These are phyloP conservation scores for Pichia phayaonensis DNA, from an alignment of 805 yeast species.

Conservation along the genomic window DNA sequence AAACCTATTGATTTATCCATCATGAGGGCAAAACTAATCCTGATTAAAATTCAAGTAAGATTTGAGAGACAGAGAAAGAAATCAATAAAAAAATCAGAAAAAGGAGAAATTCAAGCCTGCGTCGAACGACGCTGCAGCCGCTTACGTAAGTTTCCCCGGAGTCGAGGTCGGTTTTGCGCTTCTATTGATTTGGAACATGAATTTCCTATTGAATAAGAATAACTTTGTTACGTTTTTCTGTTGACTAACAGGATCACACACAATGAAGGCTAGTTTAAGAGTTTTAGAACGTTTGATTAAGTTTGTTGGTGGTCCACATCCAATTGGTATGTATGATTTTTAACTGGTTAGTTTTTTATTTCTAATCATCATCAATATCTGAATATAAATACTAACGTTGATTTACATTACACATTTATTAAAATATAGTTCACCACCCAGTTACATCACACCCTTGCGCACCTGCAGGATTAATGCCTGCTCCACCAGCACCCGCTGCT, in stretches of 20 bases:
- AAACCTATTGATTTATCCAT: not conserved
- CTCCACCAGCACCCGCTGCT: conserved; percentile 7
- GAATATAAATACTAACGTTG: not conserved
- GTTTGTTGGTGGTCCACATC: conserved; percentile 79
- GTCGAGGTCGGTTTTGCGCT: not conserved
- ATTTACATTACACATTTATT: too few species aligned
- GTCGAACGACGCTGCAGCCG: not conserved
- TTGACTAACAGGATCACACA: not conserved
- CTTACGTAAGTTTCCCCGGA: not conserved
- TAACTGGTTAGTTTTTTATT: not conserved
- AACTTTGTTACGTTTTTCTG: too few species aligned
- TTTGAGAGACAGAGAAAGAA: not conserved
- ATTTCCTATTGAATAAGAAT: not conserved
- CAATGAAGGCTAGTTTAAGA: conserved; percentile 27
- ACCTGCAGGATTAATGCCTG: conserved; percentile 28
- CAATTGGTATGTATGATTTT: conserved; percentile 34
- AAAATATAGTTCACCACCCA: conserved; percentile 14
- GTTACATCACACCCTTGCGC: conserved; percentile 32
- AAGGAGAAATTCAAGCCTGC: not conserved
- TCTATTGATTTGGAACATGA: not conserved
- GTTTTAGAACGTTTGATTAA: conserved; percentile 55
- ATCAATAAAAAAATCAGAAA: not conserved
- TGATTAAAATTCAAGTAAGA: not conserved
- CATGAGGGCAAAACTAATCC: not conserved
- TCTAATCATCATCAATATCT: not conserved